These are phyloP conservation scores for Paramecium tetraurelia DNA, from an alignment of 73 alveolate genomes.

Conservation along the genomic window DNA sequence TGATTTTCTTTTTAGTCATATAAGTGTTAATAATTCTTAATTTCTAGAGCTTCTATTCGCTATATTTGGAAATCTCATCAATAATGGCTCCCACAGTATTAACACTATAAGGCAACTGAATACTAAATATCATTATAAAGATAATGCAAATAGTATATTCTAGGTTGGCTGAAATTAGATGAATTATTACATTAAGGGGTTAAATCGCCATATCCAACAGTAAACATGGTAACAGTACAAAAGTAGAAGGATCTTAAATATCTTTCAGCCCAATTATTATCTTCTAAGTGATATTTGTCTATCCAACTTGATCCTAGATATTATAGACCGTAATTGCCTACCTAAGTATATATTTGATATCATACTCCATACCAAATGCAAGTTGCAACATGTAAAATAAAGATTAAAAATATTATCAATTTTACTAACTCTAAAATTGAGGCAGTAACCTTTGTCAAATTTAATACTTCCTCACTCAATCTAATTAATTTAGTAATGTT, in stretches of 20 bases:
- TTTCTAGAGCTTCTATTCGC: not conserved
- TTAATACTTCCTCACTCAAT: slow-evolving; percentile 5
- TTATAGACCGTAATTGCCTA: not conserved
- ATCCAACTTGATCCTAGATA: slow-evolving; percentile 22
- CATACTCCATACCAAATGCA: slow-evolving; percentile 38
- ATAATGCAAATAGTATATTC: not conserved
- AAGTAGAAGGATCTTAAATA: slow-evolving; percentile 42
- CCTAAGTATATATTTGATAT: not conserved
- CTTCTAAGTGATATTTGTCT: not conserved
- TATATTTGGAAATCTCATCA: not conserved
- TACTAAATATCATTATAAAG: slow-evolving; percentile 18
- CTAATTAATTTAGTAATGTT: not conserved
- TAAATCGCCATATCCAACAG: slow-evolving; percentile 61
- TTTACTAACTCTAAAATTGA: slow-evolving; percentile 6
- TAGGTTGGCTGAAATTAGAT: not conserved
- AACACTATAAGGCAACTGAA: slow-evolving; percentile 33
- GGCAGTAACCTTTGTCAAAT: slow-evolving; percentile 4
- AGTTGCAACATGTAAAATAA: not conserved
- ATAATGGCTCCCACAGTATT: slow-evolving; percentile 27
- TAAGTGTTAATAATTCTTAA: slow-evolving; percentile 10
- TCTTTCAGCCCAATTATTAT: slow-evolving; percentile 18
- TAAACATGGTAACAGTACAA: slow-evolving; percentile 39
- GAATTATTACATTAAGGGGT: not conserved
- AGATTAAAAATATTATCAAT: not conserved
- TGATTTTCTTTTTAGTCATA: slow-evolving; percentile 17